Conservation (phyloP, 108 stramenopile genomes). For the Cylindrotheca closterium region DNA sequence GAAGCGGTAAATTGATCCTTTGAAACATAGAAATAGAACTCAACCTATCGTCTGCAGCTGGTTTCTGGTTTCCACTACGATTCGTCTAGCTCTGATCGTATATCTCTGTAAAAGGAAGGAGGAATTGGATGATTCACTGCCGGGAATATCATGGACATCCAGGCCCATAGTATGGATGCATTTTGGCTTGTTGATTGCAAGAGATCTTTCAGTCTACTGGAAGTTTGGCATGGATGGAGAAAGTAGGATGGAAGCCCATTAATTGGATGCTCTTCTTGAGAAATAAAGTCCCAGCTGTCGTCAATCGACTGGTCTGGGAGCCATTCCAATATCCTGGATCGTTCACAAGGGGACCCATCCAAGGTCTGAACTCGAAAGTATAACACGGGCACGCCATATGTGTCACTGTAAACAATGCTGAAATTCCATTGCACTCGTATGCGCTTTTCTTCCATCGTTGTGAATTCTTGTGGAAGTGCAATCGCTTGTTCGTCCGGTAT, state of each 20-base stretch:
- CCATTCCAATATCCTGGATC: slow-evolving; percentile 35
- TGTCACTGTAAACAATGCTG: slow-evolving; percentile 58
- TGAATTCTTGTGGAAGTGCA: no score
- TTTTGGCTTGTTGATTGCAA: neutral
- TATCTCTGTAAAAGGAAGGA: slow-evolving; percentile 15
- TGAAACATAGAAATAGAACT: no score
- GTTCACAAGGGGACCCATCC: slow-evolving; percentile 37
- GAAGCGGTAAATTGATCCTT: neutral
- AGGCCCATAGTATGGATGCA: slow-evolving; percentile 41
- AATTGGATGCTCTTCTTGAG: slow-evolving; percentile 70
- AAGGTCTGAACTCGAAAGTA: slow-evolving; percentile 51
- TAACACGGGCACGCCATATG: slow-evolving; percentile 66
- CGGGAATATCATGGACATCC: slow-evolving; percentile 82
- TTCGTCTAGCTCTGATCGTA: no score
- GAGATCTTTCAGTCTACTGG: slow-evolving; percentile 38
- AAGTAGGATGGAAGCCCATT: slow-evolving; percentile 61
- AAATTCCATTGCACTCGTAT: slow-evolving; percentile 70
- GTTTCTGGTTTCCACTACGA: no score
- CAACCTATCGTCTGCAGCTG: no score
- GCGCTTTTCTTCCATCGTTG: no score
- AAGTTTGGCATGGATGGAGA: slow-evolving; percentile 75
- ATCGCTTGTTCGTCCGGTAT: no score
- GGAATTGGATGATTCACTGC: slow-evolving; percentile 55
- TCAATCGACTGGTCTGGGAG: slow-evolving; percentile 19
- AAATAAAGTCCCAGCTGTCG: slow-evolving; percentile 76